Conservation (phyloP, 345 rosid species). For the Lenwebbia sp. region DNA sequence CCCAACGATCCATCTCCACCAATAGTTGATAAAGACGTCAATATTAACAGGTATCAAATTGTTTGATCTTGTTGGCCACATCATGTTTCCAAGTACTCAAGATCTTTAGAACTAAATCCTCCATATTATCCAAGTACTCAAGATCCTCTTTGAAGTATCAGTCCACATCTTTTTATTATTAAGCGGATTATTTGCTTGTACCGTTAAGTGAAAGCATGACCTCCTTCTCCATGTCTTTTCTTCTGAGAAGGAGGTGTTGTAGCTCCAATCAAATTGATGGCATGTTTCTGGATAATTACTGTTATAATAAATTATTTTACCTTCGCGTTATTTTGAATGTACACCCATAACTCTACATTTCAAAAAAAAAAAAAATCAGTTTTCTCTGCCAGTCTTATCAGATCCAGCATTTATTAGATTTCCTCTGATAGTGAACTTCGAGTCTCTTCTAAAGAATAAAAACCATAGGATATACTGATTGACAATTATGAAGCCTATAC, state of each 20-base stretch:
- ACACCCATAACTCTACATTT: background rate
- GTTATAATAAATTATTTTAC: background rate
- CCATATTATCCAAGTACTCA: background rate
- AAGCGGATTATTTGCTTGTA: background rate
- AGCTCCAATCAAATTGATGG: background rate
- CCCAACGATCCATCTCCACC: background rate
- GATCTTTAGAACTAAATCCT: background rate
- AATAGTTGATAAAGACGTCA: background rate
- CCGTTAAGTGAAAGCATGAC: too few species aligned
- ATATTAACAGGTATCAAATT: background rate
- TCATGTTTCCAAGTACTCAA: background rate
- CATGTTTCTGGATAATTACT: background rate
- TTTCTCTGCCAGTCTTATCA: background rate
- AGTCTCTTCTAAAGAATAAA: background rate
- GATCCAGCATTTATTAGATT: background rate
- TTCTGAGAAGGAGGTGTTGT: background rate
- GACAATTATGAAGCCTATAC: background rate
- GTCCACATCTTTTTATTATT: background rate
- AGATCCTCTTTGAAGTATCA: background rate
- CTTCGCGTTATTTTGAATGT: background rate
- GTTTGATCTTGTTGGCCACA: background rate
- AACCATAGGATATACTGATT: background rate
- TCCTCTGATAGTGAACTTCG: background rate
- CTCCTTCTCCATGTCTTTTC: background rate
- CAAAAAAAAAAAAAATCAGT: background rate